Evolutionary conservation across 306 rosid genomes (phyloP), one percentile per base, ranked within the genome.

Genomic region (Lathyrus aphaca): DNA sequence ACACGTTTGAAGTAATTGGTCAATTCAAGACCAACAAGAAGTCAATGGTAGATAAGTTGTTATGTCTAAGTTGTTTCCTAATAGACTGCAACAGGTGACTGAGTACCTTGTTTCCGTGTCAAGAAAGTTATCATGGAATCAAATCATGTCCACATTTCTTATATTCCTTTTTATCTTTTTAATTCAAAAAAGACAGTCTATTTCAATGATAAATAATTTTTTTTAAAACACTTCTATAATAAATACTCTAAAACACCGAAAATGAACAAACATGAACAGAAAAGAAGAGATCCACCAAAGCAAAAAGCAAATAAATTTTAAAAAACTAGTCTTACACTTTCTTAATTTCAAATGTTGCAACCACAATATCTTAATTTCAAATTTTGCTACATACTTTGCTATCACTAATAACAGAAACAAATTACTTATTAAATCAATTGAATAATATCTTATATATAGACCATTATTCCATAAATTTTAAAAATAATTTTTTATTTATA

Each of bases 1-100:
- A 43, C 79, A 48, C 67, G 76, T 68, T 15, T 62, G 15, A 63
- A 29, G 60, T 64, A 58, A 38, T 68, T 68, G 3, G 9, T 44
- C 81, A 38, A 38, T 5, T 57, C 56, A 66, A 66, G 18, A 64
- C 23, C 44, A 40, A 7, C 42, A 12, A 53, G 21, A 58, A 72
- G 66, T 72, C 74, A 64, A 56, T 53, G 17, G 37, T 25, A 12
- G 48, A 53, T 43, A 55, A 35, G 15, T 27, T 10, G 25, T 46
- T 66, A n/a, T n/a, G n/a, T n/a, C n/a, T n/a, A n/a, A n/a, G 15
- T 27, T 10, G 25, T 46, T 66, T 30, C 45, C 11, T 66, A 46
- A 48, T 29, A 66, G 58, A 66, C 71, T 66, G 13, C 69, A 62
- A 51, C 14, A 61, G 15, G 8, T 5, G 46, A 61, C 51, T 14